Evolutionary conservation across 1,284 basidiomycete species (phyloP).

Genomic region (Pseudozyma sp.): DNA sequence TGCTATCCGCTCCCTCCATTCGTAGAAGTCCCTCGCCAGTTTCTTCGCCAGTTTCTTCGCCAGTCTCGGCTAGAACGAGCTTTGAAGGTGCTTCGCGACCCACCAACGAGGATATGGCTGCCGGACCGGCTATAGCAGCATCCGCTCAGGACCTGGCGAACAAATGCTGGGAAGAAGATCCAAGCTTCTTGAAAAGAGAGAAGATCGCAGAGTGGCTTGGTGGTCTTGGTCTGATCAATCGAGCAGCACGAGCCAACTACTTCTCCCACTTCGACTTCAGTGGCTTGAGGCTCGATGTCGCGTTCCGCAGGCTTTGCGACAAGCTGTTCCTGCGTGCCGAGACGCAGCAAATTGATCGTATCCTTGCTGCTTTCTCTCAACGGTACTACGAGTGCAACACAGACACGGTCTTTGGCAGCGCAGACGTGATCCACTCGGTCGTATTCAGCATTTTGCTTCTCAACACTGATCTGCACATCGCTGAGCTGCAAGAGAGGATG

Average conservation of each 20-base stretch:
- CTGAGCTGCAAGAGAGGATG: constrained; percentile 89
- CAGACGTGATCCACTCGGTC: constrained; percentile 90
- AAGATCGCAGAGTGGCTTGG: constrained; percentile 97
- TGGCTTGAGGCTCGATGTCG: constrained; percentile 82
- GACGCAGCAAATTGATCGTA: constrained; percentile 97
- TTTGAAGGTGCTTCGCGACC: constrained; percentile 19
- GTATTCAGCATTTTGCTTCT: constrained; percentile 91
- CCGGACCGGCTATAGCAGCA: constrained; percentile 4
- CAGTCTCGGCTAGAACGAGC: constrained; percentile 31
- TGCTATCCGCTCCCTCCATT: constrained; percentile 21
- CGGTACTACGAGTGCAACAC: constrained; percentile 93
- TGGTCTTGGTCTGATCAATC: constrained; percentile 82
- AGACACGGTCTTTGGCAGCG: constrained; percentile 79
- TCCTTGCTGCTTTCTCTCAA: constrained; percentile 88
- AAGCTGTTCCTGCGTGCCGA: constrained; percentile 94
- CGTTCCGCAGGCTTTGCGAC: constrained; percentile 88
- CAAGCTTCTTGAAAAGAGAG: constrained; percentile 82
- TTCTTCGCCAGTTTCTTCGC: constrained; percentile 26
- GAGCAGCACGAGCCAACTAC: constrained; percentile 80
- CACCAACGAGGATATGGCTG: constrained; percentile 6
- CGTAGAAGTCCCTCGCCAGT: constrained; percentile 22
- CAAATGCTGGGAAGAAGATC: constrained; percentile 88
- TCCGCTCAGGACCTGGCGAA: constrained; percentile 75
- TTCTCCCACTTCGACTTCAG: constrained; percentile 90
- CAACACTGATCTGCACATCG: constrained; percentile 97